Evolutionary conservation across 2,329 filamentous ascomycete genomes (phyloP).

Genomic region (Verticillium klebahnii): DNA sequence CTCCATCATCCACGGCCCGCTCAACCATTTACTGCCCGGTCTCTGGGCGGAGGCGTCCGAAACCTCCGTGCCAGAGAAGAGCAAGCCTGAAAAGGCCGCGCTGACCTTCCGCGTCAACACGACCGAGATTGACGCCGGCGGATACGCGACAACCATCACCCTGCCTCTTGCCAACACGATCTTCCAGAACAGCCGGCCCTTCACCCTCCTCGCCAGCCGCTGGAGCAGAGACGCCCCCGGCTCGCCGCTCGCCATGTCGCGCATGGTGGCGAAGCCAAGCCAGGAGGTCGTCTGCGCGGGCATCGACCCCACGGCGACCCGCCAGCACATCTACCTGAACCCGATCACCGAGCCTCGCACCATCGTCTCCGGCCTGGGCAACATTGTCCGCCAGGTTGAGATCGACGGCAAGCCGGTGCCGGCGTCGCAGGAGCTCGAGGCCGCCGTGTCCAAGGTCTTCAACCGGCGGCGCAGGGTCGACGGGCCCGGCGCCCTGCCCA

Average conservation of each 20-base stretch:
- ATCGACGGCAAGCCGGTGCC: constrained; percentile 43
- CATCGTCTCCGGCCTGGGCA: constrained; percentile 66
- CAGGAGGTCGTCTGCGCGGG: constrained; percentile 28
- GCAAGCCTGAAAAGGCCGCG: constrained; percentile 7
- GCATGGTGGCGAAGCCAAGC: constrained; percentile 29
- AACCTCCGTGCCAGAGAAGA: background rate
- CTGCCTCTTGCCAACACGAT: constrained; percentile 73
- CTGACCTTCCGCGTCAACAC: constrained; percentile 2
- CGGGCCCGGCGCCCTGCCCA: constrained; percentile 18
- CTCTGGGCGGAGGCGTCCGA: constrained; percentile 30
- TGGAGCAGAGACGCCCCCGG: constrained; percentile 24
- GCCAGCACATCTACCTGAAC: constrained; percentile 34
- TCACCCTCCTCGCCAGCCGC: constrained; percentile 48
- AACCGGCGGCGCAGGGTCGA: constrained; percentile 24
- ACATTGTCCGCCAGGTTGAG: constrained; percentile 66
- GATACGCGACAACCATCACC: constrained; percentile 31
- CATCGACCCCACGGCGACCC: constrained; percentile 8
- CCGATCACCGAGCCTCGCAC: constrained; percentile 59
- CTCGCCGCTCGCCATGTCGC: constrained; percentile 21
- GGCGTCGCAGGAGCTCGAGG: constrained; percentile 69
- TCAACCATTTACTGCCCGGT: constrained; percentile 35
- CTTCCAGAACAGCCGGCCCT: constrained; percentile 63
- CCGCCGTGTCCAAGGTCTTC: constrained; percentile 55
- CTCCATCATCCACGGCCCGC: constrained; percentile 44
- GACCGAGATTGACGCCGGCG: background rate